Evolutionary conservation across 2,329 filamentous ascomycete species (phyloP).

Genomic region (Didymella keratinophila): DNA sequence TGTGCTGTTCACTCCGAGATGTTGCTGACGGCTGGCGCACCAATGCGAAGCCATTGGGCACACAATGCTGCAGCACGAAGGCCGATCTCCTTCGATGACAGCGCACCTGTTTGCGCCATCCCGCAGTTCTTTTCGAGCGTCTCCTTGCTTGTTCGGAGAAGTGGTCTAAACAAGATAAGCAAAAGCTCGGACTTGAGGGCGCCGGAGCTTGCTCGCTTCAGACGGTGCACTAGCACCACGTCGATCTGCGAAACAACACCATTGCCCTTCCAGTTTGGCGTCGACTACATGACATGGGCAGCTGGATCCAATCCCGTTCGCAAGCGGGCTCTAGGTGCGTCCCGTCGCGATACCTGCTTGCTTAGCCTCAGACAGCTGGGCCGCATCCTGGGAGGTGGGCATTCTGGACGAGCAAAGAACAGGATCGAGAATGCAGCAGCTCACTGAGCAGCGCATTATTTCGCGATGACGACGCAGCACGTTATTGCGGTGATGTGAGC

Average conservation of each 20-base stretch:
- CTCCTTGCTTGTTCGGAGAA: slow-evolving; percentile 25
- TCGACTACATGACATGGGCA: slow-evolving; percentile 11
- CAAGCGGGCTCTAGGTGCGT: slow-evolving; percentile 42
- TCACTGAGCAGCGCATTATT: background rate
- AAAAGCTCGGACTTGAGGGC: slow-evolving; percentile 17
- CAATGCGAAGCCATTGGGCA: slow-evolving; percentile 11
- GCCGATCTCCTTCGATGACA: slow-evolving; percentile 12
- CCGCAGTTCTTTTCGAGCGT: slow-evolving; percentile 5
- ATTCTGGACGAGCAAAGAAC: slow-evolving; percentile 18
- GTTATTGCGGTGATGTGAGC: background rate
- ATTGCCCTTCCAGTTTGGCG: slow-evolving; percentile 29
- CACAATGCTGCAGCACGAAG: background rate
- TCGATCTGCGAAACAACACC: slow-evolving; percentile 34
- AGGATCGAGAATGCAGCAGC: slow-evolving; percentile 3
- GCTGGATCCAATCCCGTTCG: slow-evolving; percentile 21
- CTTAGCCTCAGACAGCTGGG: slow-evolving; percentile 27
- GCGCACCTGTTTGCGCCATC: slow-evolving; percentile 22
- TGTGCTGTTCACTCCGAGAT: slow-evolving; percentile 20
- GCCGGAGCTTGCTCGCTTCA: slow-evolving; percentile 23
- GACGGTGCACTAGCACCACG: slow-evolving; percentile 41
- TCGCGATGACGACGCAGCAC: slow-evolving; percentile 6
- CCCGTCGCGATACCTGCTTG: slow-evolving; percentile 32
- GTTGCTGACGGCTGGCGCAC: slow-evolving; percentile 2
- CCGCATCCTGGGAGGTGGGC: slow-evolving; percentile 6
- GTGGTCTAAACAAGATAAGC: slow-evolving; percentile 33